Evolutionary conservation across 352 stramenopile species (phyloP).

Genomic region (Halophytophthora polymorphica): DNA sequence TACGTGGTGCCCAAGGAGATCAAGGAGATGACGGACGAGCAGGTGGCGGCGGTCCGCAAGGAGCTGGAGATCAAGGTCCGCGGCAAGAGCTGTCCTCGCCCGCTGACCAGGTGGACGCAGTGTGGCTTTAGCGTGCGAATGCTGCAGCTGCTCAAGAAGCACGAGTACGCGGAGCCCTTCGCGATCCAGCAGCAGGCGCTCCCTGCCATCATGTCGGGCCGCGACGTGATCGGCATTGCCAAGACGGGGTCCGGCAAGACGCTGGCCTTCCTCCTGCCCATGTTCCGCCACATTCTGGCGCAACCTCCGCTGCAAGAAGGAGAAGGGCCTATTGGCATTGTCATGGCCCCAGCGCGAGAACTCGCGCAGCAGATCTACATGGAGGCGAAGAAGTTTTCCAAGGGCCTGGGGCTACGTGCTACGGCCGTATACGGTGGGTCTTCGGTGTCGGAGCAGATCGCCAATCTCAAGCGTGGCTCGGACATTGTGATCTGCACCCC

Average conservation of each 20-base stretch:
- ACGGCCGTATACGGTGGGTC: constrained; percentile 95
- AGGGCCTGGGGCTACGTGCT: constrained; percentile 88
- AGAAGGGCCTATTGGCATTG: constrained; percentile 96
- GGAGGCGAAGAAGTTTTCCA: constrained; percentile 94
- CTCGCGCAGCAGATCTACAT: constrained; percentile 98
- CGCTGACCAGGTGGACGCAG: constrained; percentile 96
- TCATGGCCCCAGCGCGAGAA: constrained; percentile 98
- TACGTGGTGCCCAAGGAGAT: constrained; percentile 96
- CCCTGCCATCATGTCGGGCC: constrained; percentile 97
- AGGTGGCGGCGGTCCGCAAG: constrained; percentile 74
- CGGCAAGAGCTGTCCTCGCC: constrained; percentile 95
- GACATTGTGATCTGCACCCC: constrained; percentile 98
- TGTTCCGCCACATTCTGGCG: constrained; percentile 96
- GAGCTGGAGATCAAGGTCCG: constrained; percentile 96
- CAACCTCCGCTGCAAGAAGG: constrained; percentile 89
- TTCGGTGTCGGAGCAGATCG: constrained; percentile 97
- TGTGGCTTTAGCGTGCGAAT: constrained; percentile 96
- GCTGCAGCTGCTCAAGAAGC: constrained; percentile 92
- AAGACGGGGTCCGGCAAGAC: constrained; percentile 96
- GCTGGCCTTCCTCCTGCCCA: constrained; percentile 88
- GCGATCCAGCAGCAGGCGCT: constrained; percentile 96
- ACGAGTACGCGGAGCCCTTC: constrained; percentile 94
- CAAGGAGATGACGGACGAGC: constrained; percentile 83
- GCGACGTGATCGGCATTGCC: constrained; percentile 99
- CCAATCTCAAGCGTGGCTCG: constrained; percentile 96